Evolutionary conservation across 108 stramenopile species (phyloP), one percentile per base, ranked within the genome.

Genomic region (Schizochytrium sp.): DNA sequence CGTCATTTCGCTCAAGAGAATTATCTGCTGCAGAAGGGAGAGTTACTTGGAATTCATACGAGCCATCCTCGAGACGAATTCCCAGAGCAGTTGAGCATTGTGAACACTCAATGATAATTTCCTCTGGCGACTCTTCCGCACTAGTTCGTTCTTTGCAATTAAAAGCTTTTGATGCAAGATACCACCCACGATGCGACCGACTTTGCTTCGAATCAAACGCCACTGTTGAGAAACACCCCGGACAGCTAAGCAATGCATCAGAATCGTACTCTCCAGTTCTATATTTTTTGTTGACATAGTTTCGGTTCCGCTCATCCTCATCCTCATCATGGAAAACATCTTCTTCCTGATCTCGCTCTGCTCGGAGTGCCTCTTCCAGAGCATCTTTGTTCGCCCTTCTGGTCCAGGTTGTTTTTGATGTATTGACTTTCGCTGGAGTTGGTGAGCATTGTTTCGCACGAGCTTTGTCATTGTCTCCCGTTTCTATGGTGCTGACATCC

Each of bases 171-270:
- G 12, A 8, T 7, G 64, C 10, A 38, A 44, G 3, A 2, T 69
- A 69, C 64, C 64, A 69, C 12, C 42, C 44, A 38, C 44, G 40
- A 12, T 7, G 7, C 12, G 42, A 44, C 7, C 42, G 64, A 2
- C 44, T 38, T 2, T 69, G 64, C 12, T 38, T 13, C 8, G 64
- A 44, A 38, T 69, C 64, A 44, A 44, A 69, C 64, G 64, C 64
- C 64, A 69, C 64, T 7, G 64, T 69, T 38, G 64, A 69, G 2
- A 69, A 69, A 44, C 64, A 69, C 44, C 64, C 64, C 8, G 64
- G 64, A 38, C 64, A 69, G 28, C 64, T 69, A 8, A 69, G 28
- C 19, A 69, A 44, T 44, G 64, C 64, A 44, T 69, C 64, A 15
- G 64, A 69, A 7, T 44, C 42, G 42, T 12, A 0, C 19, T 1